Percentiles rank a stretch among this genome's conserved stretches.
Conservation (phyloP, 2,329 filamentous ascomycete genomes). For the Pestalotiopsis sp. region DNA sequence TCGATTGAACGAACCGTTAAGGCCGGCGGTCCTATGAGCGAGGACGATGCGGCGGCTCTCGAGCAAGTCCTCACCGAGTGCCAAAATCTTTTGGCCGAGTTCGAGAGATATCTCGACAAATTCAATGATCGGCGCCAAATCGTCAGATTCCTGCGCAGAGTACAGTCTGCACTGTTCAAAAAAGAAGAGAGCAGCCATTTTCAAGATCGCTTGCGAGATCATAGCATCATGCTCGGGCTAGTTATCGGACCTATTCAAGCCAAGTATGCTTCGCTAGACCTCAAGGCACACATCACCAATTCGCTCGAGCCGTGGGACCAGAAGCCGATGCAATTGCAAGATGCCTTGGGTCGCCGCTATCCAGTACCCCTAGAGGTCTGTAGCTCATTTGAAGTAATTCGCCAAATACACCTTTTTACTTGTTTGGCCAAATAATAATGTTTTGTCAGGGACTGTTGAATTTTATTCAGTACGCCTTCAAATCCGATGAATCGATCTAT, state of each 20-base stretch:
- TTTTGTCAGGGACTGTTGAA: neutral
- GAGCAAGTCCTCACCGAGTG: no score
- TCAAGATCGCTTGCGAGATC: neutral
- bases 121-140: neutral
- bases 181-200: neutral
- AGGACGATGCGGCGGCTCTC: neutral
- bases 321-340: neutral
- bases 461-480: neutral
- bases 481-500: fast-evolving
- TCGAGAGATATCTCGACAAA: neutral
- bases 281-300: neutral
- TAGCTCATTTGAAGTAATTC: neutral
- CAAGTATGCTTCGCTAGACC: neutral
- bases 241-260: neutral
- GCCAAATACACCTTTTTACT: fast-evolving
- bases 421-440: neutral
- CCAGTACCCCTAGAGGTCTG: neutral
- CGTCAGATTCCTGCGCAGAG: neutral
- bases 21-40: neutral
- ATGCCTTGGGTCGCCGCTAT: neutral
- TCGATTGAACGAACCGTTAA: neutral
- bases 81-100: no score
- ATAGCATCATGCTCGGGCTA: neutral
- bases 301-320: neutral
- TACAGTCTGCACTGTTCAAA: neutral